Evolutionary conservation across 2,329 filamentous ascomycete genomes (phyloP).

Genomic region (Pseudocercospora fuligena): DNA sequence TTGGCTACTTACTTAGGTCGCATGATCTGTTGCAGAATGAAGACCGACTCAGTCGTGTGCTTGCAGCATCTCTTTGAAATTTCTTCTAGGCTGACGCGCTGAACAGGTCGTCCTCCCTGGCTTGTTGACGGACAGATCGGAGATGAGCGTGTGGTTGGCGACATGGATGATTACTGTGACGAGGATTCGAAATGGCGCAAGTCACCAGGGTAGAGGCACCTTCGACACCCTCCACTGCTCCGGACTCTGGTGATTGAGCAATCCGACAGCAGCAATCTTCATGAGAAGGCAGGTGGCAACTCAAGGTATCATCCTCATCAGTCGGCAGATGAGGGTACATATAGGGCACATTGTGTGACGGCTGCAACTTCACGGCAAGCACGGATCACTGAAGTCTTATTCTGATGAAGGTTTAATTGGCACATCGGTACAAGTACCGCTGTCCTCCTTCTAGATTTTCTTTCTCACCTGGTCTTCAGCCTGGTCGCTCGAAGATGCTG

Average conservation of each 20-base stretch:
- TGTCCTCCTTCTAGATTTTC: not conserved
- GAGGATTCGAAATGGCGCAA: not conserved
- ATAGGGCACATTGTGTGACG: not conserved
- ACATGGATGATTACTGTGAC: not conserved
- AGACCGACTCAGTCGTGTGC: not conserved
- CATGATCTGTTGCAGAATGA: not conserved
- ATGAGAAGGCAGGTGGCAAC: not conserved
- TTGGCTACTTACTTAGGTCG: too few species aligned
- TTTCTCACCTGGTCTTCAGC: not conserved
- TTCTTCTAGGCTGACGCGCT: too few species aligned
- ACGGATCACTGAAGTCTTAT: not conserved
- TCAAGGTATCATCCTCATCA: not conserved
- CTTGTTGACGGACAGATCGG: not conserved
- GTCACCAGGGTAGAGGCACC: not conserved
- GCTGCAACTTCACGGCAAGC: constrained; percentile 3
- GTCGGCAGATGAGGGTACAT: not conserved
- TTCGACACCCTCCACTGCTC: not conserved
- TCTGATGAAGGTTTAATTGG: constrained; percentile 2
- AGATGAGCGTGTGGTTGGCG: not conserved
- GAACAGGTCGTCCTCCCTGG: not conserved
- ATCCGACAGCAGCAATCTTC: not conserved
- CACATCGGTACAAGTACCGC: not conserved
- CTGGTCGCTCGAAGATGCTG: not conserved
- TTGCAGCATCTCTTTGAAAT: not conserved
- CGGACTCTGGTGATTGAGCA: not conserved